These are phyloP conservation scores for Keithomyces neogunnii DNA, from an alignment of 2,329 filamentous ascomycete species.

Conservation along the genomic window DNA sequence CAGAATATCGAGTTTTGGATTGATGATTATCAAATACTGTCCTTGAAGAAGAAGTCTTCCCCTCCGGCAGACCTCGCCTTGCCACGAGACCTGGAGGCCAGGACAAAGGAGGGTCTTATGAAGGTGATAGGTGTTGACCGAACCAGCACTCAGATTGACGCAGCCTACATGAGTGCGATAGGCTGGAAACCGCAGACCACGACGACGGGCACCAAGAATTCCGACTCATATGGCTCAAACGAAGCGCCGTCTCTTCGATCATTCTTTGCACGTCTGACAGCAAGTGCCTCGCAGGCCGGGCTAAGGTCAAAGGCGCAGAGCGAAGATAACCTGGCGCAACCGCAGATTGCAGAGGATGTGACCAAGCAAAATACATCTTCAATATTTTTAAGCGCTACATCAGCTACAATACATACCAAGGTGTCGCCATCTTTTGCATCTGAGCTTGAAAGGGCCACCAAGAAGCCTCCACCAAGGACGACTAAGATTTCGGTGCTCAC, in stretches of 20 bases:
- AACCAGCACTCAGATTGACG: slow-evolving; percentile 87
- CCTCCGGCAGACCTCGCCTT: slow-evolving; percentile 65
- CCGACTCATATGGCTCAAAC: slow-evolving; percentile 40
- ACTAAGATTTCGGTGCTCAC: slow-evolving; percentile 84
- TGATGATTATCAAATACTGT: slow-evolving; percentile 75
- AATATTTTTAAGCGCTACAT: slow-evolving; percentile 83
- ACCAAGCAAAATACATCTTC: slow-evolving; percentile 62
- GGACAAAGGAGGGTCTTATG: slow-evolving; percentile 84
- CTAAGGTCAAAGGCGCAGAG: slow-evolving; percentile 47
- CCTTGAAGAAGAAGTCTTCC: slow-evolving; percentile 76
- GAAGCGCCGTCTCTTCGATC: slow-evolving; percentile 57
- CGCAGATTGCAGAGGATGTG: slow-evolving; percentile 60
- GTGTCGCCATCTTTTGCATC: slow-evolving; percentile 65
- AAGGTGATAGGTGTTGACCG: slow-evolving; percentile 71
- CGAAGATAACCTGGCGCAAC: slow-evolving; percentile 56
- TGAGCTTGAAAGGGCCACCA: slow-evolving; percentile 90
- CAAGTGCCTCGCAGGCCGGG: slow-evolving; percentile 40
- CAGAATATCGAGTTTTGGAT: slow-evolving; percentile 84
- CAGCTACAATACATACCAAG: slow-evolving; percentile 70
- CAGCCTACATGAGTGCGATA: slow-evolving; percentile 77
- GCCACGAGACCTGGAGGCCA: slow-evolving; percentile 70
- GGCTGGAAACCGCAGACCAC: slow-evolving; percentile 63
- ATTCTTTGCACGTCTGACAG: slow-evolving; percentile 74
- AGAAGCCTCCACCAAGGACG: slow-evolving; percentile 86
- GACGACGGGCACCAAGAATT: slow-evolving; percentile 29